Base-by-base conservation (phyloP, 2,329 filamentous ascomycete genomes). In the Trichophyton mentagrophytes region DNA sequence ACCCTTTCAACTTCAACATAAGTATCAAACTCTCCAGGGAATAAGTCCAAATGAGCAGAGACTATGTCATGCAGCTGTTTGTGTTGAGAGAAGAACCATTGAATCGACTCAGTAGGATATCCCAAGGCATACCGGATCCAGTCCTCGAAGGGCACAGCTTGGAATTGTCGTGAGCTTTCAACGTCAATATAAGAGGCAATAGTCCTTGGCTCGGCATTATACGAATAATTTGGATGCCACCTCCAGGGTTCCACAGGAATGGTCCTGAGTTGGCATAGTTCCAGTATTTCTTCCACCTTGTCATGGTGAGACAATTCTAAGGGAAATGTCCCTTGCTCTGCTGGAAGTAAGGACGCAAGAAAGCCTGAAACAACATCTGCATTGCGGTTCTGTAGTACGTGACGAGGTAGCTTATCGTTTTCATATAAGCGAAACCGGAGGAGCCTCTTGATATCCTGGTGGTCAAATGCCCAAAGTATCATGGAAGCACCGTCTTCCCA, bases 401-500 rank as follows among this genome's bases (percentile, higher is more conserved):
- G 65, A n/a, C 72, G 71, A 3, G 73, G 72, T 9, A 72, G 67
- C 36, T 69, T 69, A 47, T 69, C 67, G 46, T 75, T 69, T 3
- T 64, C 64, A 62, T 73, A 76, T 1, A 76, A 68, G 5, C 69
- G 68, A 57, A 71, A 76, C 57, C 71, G 71, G 38, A 76, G 71
- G 7, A 74, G 68, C 27, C 69, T 67, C 49, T 70, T 68, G 57
- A 76, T 72, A 42, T 73, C 69, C 8, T 69, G 66, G 33, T 70
- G 66, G 27, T 74, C 70, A 56, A 74, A 75, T 3, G 70, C 70
- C 72, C 71, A 73, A 25, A 76, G 67, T 5, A 73, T 67, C 1
- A 72, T 70, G 0, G 66, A 68, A 1, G 72, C 71, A 59, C 75
- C 73, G 53, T 74, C 73, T 59, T 75, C 74, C 73, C 73, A 76